A percentile compares a stretch with the other conserved stretches of the same genome.
Conservation (phyloP, 345 rosid genomes). For the Physaria fendleri region DNA sequence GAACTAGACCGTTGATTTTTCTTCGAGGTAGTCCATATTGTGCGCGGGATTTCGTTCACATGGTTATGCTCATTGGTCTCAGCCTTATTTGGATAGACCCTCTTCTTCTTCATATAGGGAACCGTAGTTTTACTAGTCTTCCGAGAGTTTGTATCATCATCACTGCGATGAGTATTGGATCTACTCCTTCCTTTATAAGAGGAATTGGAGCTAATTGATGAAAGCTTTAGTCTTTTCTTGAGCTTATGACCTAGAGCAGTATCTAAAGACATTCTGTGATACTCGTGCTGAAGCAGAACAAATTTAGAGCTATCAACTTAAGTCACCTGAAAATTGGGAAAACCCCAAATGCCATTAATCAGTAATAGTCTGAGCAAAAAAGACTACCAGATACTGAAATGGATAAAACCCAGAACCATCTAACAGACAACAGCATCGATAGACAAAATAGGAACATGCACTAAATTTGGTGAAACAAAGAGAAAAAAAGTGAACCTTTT, state of each 20-base stretch:
- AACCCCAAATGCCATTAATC: neutral
- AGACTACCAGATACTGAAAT: slow-evolving; percentile 5
- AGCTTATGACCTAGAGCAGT: slow-evolving; percentile 30
- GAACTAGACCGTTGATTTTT: slow-evolving; percentile 25
- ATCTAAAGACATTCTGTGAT: slow-evolving; percentile 35
- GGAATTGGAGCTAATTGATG: slow-evolving; percentile 27
- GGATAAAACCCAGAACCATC: slow-evolving; percentile 10
- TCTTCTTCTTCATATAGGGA: slow-evolving; percentile 39
- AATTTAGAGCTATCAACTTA: neutral
- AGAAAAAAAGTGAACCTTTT: slow-evolving; percentile 19
- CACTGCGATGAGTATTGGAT: slow-evolving; percentile 13
- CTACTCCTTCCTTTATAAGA: slow-evolving; percentile 21
- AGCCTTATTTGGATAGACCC: slow-evolving; percentile 37
- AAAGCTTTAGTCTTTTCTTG: slow-evolving; percentile 39
- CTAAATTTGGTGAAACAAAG: neutral
- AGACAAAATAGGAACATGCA: no score
- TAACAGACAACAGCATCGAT: neutral
- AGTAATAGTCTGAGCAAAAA: slow-evolving; percentile 7
- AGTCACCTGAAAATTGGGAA: slow-evolving; percentile 6
- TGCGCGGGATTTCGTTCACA: slow-evolving; percentile 35
- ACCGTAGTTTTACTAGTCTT: slow-evolving; percentile 9
- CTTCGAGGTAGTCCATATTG: slow-evolving; percentile 43
- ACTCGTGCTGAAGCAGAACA: neutral
- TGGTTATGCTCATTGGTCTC: slow-evolving; percentile 25
- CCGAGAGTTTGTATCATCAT: slow-evolving; percentile 11